A percentile compares a stretch with the other conserved stretches of the same genome.
Evolutionary conservation across 2,329 filamentous ascomycete species (phyloP).

Genomic region (Sclerotinia sclerotiorum): DNA sequence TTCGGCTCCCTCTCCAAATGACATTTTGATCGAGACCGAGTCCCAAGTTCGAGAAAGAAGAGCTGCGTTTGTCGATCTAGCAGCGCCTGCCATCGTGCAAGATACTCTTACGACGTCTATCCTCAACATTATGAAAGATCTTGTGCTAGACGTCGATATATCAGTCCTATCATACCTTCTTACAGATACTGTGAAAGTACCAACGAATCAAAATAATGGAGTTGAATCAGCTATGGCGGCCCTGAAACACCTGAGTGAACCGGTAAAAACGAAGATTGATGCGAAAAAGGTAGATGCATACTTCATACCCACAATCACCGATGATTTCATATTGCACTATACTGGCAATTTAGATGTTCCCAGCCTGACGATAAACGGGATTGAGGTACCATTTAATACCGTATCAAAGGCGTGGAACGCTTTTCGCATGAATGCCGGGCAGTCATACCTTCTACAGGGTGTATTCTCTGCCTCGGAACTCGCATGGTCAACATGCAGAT

Average conservation of each 20-base stretch:
- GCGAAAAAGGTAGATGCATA: neutral
- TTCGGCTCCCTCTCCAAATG: neutral
- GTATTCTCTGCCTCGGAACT: neutral
- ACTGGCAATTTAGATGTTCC: neutral
- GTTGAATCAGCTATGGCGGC: neutral
- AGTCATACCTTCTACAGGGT: neutral
- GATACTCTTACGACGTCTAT: neutral
- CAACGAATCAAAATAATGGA: too few species aligned
- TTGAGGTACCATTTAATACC: neutral
- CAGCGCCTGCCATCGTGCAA: neutral
- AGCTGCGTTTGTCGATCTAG: neutral
- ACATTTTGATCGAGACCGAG: neutral
- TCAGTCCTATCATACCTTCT: neutral
- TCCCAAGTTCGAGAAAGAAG: neutral
- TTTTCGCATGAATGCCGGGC: neutral
- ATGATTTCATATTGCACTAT: neutral
- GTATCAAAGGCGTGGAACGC: neutral
- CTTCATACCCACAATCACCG: neutral
- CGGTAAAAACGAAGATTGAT: accelerated
- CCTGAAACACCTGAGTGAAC: neutral
- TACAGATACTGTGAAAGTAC: neutral
- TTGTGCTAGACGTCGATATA: neutral
- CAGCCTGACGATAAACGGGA: neutral
- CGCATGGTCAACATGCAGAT: slow-evolving; percentile 1
- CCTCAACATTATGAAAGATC: neutral